A percentile compares a stretch with the other conserved stretches of the same genome.
phyloP scores from a whole-genome alignment of 257 asterid species.

The Cordia subcordata region DNA sequence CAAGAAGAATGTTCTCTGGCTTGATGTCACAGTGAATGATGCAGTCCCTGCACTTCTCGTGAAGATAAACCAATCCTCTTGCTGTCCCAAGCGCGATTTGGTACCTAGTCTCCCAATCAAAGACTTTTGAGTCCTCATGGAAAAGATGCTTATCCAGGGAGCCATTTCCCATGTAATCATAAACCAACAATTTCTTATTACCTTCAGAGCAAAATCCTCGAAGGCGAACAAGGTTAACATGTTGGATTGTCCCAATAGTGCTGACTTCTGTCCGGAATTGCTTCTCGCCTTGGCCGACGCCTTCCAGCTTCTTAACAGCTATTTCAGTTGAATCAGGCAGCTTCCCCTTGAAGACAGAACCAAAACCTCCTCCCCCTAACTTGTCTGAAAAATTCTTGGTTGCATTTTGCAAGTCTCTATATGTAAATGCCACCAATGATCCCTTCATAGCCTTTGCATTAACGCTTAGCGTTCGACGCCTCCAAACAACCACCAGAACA shows the following conservation, averaged over 20 bases:
- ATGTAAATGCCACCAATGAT: slow-evolving; percentile 32
- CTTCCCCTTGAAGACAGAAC: slow-evolving; percentile 45
- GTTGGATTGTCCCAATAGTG: slow-evolving; percentile 56
- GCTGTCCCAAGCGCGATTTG: slow-evolving; percentile 51
- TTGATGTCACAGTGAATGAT: slow-evolving; percentile 51
- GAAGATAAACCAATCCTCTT: slow-evolving; percentile 53
- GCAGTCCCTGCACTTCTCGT: slow-evolving; percentile 51
- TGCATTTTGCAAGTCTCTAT: slow-evolving; percentile 33
- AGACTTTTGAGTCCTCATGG: slow-evolving; percentile 21
- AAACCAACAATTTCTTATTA: slow-evolving; percentile 33
- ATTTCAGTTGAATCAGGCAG: slow-evolving; percentile 39
- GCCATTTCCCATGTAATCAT: slow-evolving; percentile 42
- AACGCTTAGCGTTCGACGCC: slow-evolving; percentile 10
- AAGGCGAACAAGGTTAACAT: slow-evolving; percentile 46
- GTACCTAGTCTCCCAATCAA: slow-evolving; percentile 42
- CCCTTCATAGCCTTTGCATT: slow-evolving; percentile 25
- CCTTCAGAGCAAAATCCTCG: slow-evolving; percentile 51
- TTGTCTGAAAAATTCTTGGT: slow-evolving; percentile 47
- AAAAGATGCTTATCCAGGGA: slow-evolving; percentile 45
- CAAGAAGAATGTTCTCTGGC: slow-evolving; percentile 45
- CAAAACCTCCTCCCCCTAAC: slow-evolving; percentile 54
- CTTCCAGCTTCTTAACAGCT: slow-evolving; percentile 50
- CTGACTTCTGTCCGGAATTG: slow-evolving; percentile 55
- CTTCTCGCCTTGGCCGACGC: slow-evolving; percentile 53
- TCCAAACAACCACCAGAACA: slow-evolving; percentile 18